phyloP scores from a whole-genome alignment of 345 rosid species.

The Passiflora organensis region DNA sequence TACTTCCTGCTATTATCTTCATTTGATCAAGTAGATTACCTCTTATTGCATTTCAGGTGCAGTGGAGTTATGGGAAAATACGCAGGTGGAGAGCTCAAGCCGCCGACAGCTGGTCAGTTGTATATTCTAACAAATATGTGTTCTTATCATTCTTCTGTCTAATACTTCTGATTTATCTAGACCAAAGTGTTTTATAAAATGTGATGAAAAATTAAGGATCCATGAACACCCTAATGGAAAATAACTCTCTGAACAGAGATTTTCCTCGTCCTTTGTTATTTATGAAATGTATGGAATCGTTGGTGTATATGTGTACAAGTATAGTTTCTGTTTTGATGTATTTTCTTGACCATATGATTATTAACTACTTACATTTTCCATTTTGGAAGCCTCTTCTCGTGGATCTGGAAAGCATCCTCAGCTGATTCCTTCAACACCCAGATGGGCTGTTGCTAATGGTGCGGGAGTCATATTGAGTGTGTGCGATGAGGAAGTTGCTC shows the following conservation, averaged over 20 bases:
- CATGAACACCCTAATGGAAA: no score
- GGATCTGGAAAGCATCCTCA: conserved; percentile 99
- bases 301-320: no score
- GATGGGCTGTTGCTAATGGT: conserved; percentile 99
- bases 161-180: no score
- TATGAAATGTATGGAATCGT: no score
- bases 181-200: no score
- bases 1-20: no score
- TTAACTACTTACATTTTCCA: conserved; percentile 11
- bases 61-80: conserved; percentile 99
- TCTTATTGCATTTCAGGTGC: conserved; percentile 51
- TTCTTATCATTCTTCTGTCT: no score
- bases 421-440: conserved; percentile 83
- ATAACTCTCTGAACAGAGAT: no score
- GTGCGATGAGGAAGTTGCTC: conserved; percentile 96
- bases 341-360: background rate
- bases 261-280: no score
- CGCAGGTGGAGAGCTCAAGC: conserved; percentile 97
- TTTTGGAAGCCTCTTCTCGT: conserved; percentile 71
- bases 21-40: background rate
- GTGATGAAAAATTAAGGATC: no score
- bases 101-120: conserved; percentile 76
- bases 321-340: no score
- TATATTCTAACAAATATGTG: conserved; percentile 1
- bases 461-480: conserved; percentile 97